Percentiles rank a stretch among this genome's conserved stretches.
Evolutionary conservation across 1,284 basidiomycete species (phyloP).

Genomic region (Pseudozyma flocculosa): DNA sequence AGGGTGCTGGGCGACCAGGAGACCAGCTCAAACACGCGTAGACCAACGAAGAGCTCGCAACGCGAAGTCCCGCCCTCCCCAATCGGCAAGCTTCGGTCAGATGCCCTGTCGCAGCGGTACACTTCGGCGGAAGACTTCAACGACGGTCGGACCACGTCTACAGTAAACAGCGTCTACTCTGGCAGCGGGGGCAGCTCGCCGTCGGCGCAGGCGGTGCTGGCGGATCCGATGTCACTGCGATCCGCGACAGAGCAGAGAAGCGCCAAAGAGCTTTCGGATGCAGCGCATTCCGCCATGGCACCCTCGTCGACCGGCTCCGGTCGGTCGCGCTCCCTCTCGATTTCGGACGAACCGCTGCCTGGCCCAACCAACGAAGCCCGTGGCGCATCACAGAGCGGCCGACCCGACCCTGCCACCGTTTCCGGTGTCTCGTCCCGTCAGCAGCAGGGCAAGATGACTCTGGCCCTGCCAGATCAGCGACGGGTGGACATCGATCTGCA

Average conservation of each 20-base stretch:
- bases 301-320: too few relatives aligned
- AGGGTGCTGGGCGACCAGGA: constrained; percentile 50
- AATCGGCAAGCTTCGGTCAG: neutral
- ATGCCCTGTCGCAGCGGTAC: neutral
- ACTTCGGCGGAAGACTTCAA: neutral
- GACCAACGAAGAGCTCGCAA: neutral
- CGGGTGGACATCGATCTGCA: neutral
- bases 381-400: too few relatives aligned
- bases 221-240: neutral
- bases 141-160: neutral
- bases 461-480: neutral
- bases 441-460: too few relatives aligned
- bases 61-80: neutral
- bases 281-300: too few relatives aligned
- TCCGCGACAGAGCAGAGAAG: neutral
- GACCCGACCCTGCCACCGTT: too few relatives aligned
- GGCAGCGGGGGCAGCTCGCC: neutral
- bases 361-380: neutral
- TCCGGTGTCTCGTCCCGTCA: too few relatives aligned
- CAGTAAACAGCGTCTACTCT: neutral
- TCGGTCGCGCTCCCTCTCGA: neutral
- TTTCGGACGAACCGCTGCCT: neutral
- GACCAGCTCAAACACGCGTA: constrained; percentile 10
- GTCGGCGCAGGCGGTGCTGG: neutral
- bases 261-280: too few relatives aligned